Evolutionary conservation across 179 eudicot species (phyloP), one percentile per base, ranked within the genome.

Genomic region (Beta lomatogona): DNA sequence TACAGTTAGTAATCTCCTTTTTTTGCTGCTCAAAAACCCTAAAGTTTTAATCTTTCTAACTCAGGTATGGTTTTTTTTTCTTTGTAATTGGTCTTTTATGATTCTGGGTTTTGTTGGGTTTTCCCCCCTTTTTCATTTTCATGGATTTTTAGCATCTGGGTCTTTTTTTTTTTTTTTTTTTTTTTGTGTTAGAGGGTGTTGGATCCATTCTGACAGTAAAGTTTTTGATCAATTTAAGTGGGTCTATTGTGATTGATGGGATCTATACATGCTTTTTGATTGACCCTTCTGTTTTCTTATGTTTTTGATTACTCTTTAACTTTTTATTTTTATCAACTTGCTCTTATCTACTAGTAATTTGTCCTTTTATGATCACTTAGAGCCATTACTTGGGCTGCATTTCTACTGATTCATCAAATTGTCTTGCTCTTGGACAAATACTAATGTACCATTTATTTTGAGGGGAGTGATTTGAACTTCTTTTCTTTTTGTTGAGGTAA

Each of bases 31-130:
- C 55, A 67, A 52, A 86, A 89, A 81, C 88, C 90, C 91, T 85
- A 88, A 88, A 87, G 89, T 85, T 90, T 77, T 82, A 83, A 88
- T 91, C 92, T 91, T 92, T 90, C 72, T 60, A 71, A 79, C 86
- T 75, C 87, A 88, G 89, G 94, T 88, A 83, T 71, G 82, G 52
- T 73, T 45, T 77, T 72, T 61, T 72, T n/a, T 75, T 82, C 83
- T 18, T 68, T 16, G 2, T 45, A 22, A 41, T 36, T 71, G 36
- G 46, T 22, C 36, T 10, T 65, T 82, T 79, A 82, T 69, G 65
- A 60, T 73, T 76, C 80, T 87, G 87, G 83, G 79, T 16, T 85
- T 83, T 82, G 79, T 59, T 36, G 41, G 41, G 41, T 36, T 36
- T 36, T 36, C 2, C 0, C 41, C 41, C 41, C 41, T 36, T 31